Evolutionary conservation across 192 early-diverging fungal genomes (phyloP).

Genomic region (Kickxella alabastrina): DNA sequence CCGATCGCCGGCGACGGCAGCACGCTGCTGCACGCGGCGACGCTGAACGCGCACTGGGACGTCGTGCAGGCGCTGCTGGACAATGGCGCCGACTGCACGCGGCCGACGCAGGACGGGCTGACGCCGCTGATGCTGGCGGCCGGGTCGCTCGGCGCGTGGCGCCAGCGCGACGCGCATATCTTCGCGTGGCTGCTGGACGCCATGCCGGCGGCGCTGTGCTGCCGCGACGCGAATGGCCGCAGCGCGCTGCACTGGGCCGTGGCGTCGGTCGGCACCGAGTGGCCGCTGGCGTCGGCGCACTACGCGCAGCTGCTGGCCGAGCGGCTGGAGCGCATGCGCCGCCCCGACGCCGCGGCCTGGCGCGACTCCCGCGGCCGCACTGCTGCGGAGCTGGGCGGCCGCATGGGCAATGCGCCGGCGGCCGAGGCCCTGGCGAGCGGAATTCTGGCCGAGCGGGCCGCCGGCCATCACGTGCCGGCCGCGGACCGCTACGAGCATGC

Average conservation of each 20-base stretch:
- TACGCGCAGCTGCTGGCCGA: slow-evolving; percentile 9
- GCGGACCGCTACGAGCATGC: slow-evolving; percentile 22
- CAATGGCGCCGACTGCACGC: slow-evolving; percentile 17
- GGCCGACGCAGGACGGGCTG: slow-evolving; percentile 16
- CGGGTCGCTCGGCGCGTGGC: slow-evolving; percentile 11
- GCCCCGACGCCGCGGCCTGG: slow-evolving; percentile 23
- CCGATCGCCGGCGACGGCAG: slow-evolving; percentile 8
- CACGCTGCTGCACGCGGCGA: slow-evolving; percentile 23
- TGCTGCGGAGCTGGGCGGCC: slow-evolving; percentile 13
- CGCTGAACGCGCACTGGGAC: slow-evolving; percentile 33
- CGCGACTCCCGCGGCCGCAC: slow-evolving; percentile 24
- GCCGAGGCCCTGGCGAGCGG: not conserved
- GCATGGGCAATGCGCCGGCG: not conserved
- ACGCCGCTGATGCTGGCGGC: slow-evolving; percentile 46
- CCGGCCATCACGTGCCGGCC: no score
- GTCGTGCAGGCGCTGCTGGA: slow-evolving; percentile 31
- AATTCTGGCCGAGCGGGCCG: not conserved
- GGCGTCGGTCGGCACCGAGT: not conserved
- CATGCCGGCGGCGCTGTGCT: slow-evolving; percentile 12
- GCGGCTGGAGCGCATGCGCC: slow-evolving; percentile 5
- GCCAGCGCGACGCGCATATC: slow-evolving; percentile 8
- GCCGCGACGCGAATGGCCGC: slow-evolving; percentile 35
- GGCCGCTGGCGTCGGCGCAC: slow-evolving; percentile 18
- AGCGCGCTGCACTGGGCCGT: slow-evolving; percentile 38
- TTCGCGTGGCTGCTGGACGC: slow-evolving; percentile 35